Percentiles rank a stretch among this genome's conserved stretches.
These are phyloP conservation scores for Penicillium maclennaniae DNA, from an alignment of 495 filamentous ascomycete species.

Conservation along the genomic window DNA sequence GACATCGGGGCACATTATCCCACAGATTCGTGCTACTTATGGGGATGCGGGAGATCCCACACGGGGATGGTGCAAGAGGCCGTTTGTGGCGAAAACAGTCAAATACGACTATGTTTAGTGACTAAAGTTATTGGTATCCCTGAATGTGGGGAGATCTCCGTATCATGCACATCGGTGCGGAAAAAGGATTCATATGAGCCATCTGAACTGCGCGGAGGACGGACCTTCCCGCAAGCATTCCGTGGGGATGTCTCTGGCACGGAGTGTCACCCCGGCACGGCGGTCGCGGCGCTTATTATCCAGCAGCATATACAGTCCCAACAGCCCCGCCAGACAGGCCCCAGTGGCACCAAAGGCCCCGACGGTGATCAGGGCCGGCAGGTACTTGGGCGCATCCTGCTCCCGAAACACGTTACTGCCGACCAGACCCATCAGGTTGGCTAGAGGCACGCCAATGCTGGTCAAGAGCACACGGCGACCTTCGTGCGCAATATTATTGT, in stretches of 20 bases:
- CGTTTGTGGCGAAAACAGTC: background rate
- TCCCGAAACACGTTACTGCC: conserved; percentile 65
- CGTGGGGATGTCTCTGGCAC: conserved; percentile 63
- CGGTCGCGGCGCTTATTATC: conserved; percentile 65
- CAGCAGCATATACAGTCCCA: conserved; percentile 63
- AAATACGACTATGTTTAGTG: background rate
- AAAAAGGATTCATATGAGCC: conserved; percentile 46
- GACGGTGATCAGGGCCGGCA: conserved; percentile 68
- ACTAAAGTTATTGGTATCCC: background rate
- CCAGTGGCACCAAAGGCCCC: conserved; percentile 66
- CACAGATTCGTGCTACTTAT: background rate
- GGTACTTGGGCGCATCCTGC: conserved; percentile 65
- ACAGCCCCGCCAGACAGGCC: conserved; percentile 47
- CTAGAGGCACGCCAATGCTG: conserved; percentile 64
- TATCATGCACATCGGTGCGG: background rate
- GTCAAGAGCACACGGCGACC: conserved; percentile 63
- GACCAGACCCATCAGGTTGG: conserved; percentile 74
- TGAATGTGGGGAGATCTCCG: background rate
- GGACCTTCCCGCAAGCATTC: conserved; percentile 64
- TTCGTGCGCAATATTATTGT: conserved; percentile 75
- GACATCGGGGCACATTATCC: background rate
- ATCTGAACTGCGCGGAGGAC: conserved; percentile 57
- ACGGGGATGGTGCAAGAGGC: background rate
- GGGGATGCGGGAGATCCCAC: background rate
- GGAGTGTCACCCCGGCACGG: conserved; percentile 54